phyloP scores from a whole-genome alignment of 2,329 filamentous ascomycete species.

The Geoglossum cookeanum region DNA sequence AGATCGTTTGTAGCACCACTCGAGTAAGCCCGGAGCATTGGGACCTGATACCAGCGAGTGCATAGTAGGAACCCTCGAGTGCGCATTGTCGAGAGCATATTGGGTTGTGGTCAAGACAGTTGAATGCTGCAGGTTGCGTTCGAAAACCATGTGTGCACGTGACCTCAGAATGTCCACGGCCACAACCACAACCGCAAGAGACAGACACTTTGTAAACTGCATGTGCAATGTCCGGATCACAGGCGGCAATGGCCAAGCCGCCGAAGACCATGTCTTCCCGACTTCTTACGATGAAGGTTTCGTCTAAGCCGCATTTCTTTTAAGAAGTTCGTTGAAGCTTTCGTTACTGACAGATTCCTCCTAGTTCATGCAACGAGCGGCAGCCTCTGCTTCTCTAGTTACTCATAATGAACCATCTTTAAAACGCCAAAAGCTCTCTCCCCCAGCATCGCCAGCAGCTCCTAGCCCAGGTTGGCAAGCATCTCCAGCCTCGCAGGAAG shows the following conservation, averaged over 20 bases:
- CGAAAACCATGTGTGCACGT: background rate
- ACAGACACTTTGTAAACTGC: background rate
- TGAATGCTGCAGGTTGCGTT: background rate
- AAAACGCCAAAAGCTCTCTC: constrained; percentile 44
- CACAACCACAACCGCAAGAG: background rate
- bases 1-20: background rate
- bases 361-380: constrained; percentile 80
- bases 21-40: background rate
- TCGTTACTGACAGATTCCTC: constrained; percentile 6
- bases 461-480: constrained; percentile 35
- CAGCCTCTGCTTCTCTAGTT: constrained; percentile 32
- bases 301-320: constrained; percentile 6
- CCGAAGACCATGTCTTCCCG: constrained; percentile 67
- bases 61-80: background rate
- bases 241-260: constrained; percentile 33
- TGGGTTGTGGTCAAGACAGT: background rate
- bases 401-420: constrained; percentile 31
- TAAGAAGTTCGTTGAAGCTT: background rate
- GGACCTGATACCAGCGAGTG: background rate
- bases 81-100: background rate
- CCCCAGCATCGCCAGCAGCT: constrained; percentile 20
- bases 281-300: constrained; percentile 71
- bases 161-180: background rate
- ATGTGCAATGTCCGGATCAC: constrained; percentile 16
- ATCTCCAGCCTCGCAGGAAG: constrained; percentile 43